A percentile compares a stretch with the other conserved stretches of the same genome.
These are phyloP conservation scores for Niveomyces coronatus DNA, from an alignment of 2,329 filamentous ascomycete genomes.

Conservation along the genomic window DNA sequence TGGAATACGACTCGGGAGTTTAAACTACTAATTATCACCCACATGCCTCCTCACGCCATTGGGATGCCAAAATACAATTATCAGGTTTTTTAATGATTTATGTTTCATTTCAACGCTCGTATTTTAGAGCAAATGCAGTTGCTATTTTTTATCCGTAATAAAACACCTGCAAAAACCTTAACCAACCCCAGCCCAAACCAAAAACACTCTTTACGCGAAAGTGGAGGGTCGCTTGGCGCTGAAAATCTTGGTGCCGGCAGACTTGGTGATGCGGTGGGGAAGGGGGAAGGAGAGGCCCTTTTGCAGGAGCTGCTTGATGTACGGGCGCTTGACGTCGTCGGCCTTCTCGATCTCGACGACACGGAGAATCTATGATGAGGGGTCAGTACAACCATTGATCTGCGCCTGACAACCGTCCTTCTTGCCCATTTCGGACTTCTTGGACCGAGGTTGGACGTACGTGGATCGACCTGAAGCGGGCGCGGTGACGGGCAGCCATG, in stretches of 20 bases:
- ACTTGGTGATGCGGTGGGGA: slow-evolving; percentile 86
- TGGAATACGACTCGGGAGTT: too few relatives aligned
- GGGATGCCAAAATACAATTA: background rate
- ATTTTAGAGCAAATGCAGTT: slow-evolving; percentile 46
- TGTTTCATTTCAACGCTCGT: slow-evolving; percentile 36
- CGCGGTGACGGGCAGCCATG: slow-evolving; percentile 96
- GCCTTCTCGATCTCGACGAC: slow-evolving; percentile 94
- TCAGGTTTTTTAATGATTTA: slow-evolving; percentile 13
- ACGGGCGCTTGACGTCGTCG: slow-evolving; percentile 92
- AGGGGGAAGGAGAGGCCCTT: slow-evolving; percentile 98
- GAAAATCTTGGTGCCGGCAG: slow-evolving; percentile 82
- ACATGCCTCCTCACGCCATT: background rate
- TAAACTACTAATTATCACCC: too few relatives aligned
- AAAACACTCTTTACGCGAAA: slow-evolving; percentile 79
- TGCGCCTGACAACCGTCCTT: too few relatives aligned
- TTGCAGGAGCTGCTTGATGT: slow-evolving; percentile 96
- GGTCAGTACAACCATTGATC: too few relatives aligned
- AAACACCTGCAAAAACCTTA: slow-evolving; percentile 51
- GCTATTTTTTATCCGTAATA: slow-evolving; percentile 50
- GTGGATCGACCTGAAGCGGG: slow-evolving; percentile 97
- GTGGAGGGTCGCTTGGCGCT: slow-evolving; percentile 87
- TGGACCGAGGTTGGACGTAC: slow-evolving; percentile 52
- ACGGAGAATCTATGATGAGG: slow-evolving; percentile 94
- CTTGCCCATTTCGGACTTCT: background rate
- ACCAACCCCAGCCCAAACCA: slow-evolving; percentile 40